Conservation (phyloP, 1,139 yeast species). For the Candida glucosophila region DNA sequence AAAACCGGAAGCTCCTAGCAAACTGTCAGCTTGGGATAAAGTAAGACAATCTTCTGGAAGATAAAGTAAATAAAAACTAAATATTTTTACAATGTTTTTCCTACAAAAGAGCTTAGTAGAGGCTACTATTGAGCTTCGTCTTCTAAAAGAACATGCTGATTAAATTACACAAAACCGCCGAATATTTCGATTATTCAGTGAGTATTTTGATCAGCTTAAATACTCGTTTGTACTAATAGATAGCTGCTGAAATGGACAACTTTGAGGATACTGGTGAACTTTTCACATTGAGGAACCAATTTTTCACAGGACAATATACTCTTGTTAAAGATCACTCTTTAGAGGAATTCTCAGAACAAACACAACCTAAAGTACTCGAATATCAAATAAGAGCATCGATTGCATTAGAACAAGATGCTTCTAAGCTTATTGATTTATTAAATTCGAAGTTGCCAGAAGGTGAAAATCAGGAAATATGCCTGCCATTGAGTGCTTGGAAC, state of each 20-base stretch:
- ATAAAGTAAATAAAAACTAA: no score
- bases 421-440: conserved; percentile 29
- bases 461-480: conserved; percentile 30
- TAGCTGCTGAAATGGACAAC: conserved; percentile 27
- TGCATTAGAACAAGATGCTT: conserved; percentile 33
- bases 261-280: conserved; percentile 36
- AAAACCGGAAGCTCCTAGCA: no score
- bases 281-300: conserved; percentile 37
- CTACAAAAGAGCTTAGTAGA: no score
- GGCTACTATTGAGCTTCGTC: no score
- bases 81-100: no score
- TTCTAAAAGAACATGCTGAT: no score
- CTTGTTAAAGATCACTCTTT: conserved; percentile 25
- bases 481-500: conserved; percentile 34
- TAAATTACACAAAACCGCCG: conserved; percentile 5
- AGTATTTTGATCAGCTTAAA: no score
- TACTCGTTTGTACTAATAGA: no score
- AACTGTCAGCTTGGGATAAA: conserved; percentile 13
- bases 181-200: no score
- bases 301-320: conserved; percentile 37
- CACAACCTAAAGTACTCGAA: conserved; percentile 32
- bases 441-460: conserved; percentile 26
- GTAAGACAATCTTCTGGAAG: conserved; percentile 7
- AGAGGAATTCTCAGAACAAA: conserved; percentile 27
- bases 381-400: conserved; percentile 36